A percentile compares a stretch with the other conserved stretches of the same genome.
Evolutionary conservation across 2,329 filamentous ascomycete species (phyloP).

Genomic region (Claviceps pazoutovae): DNA sequence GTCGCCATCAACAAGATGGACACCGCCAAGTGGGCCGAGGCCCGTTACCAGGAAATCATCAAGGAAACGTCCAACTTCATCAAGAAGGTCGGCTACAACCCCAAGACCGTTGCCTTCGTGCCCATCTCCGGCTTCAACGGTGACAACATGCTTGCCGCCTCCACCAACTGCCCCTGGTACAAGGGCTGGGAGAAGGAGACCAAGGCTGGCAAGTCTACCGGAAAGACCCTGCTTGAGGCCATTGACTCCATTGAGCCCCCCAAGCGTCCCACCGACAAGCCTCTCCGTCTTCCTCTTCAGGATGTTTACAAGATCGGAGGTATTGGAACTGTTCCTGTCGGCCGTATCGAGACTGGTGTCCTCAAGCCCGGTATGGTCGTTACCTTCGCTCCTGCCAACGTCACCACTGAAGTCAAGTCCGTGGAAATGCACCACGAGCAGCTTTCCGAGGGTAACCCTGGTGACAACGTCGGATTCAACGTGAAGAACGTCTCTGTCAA

Average conservation of each 20-base stretch:
- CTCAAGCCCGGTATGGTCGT: conserved; percentile 90
- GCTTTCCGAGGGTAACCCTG: conserved; percentile 84
- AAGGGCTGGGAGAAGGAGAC: conserved; percentile 99
- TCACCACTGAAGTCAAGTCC: conserved; percentile 99
- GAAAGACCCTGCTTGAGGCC: conserved; percentile 98
- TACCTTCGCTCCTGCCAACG: conserved; percentile 95
- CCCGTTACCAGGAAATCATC: conserved; percentile 96
- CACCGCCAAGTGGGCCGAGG: conserved; percentile 96
- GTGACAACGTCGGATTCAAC: conserved; percentile 99
- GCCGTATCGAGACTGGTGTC: conserved; percentile 99
- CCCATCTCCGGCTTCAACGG: conserved; percentile 99
- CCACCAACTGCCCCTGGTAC: conserved; percentile 98
- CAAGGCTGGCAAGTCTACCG: conserved; percentile 72
- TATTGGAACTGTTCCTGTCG: conserved; percentile 99
- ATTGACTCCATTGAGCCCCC: conserved; percentile 93
- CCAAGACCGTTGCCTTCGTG: conserved; percentile 95
- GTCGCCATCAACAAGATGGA: conserved; percentile 99
- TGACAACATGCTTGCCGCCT: conserved; percentile 95
- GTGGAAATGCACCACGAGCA: conserved; percentile 99
- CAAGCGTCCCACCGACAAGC: conserved; percentile 92
- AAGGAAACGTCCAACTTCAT: conserved; percentile 99
- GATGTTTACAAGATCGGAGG: conserved; percentile 99
- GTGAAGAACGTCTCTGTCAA: conserved; percentile 99
- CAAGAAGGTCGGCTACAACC: conserved; percentile 99
- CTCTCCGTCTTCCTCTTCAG: conserved; percentile 99